These are phyloP conservation scores for Podospora sp. DNA, from an alignment of 495 filamentous ascomycete species.

Conservation along the genomic window DNA sequence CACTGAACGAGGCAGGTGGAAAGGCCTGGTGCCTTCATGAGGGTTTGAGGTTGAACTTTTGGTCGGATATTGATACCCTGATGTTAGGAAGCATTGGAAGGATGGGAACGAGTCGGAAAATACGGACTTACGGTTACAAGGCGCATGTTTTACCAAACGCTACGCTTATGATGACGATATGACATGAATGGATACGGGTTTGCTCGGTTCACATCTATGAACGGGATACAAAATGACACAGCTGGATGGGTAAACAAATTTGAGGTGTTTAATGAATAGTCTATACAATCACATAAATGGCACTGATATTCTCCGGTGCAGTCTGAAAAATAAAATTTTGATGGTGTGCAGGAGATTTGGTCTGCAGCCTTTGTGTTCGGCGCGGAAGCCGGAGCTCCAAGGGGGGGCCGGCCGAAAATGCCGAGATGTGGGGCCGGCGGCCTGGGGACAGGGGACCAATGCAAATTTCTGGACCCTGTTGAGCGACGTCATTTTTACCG, in stretches of 20 bases:
- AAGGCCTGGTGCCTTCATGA: constrained; percentile 38
- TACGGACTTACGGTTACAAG: neutral
- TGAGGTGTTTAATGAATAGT: too few species aligned
- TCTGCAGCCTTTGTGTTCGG: neutral
- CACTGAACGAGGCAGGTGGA: constrained; percentile 52
- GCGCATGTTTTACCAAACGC: neutral
- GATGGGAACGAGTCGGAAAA: too few species aligned
- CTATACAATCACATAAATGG: neutral
- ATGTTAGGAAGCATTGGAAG: too few species aligned
- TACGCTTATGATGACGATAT: neutral
- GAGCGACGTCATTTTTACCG: constrained; percentile 7
- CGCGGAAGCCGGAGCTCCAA: neutral
- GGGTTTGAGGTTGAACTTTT: neutral
- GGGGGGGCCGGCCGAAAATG: neutral
- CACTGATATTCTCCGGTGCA: too few species aligned
- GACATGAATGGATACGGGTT: neutral
- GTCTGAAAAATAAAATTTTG: too few species aligned
- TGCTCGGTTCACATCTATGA: neutral
- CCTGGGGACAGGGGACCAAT: neutral
- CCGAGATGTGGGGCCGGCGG: neutral
- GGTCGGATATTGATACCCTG: neutral
- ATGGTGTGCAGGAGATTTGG: too few species aligned
- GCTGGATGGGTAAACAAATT: too few species aligned
- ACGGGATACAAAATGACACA: too few species aligned
- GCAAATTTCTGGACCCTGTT: neutral